Evolutionary conservation across 805 yeast genomes (phyloP).

Genomic region (Saccharomyces paradoxus): DNA sequence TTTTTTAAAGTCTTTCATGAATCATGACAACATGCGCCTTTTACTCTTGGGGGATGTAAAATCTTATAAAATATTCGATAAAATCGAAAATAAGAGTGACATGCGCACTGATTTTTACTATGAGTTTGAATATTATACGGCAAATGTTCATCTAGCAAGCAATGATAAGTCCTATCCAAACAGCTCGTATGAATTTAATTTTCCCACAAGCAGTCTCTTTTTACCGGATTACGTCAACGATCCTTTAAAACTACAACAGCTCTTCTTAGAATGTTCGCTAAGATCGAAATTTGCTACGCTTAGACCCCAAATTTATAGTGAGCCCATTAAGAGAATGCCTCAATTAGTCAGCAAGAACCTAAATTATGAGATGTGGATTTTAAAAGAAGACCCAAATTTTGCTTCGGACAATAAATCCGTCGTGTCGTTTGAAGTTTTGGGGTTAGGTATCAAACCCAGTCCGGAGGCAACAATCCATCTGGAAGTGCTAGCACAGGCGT

Average conservation of each 20-base stretch:
- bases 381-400: constrained; percentile 28
- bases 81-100: not conserved
- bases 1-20: constrained; percentile 28
- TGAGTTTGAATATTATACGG: constrained; percentile 35
- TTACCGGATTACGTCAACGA: constrained; percentile 10
- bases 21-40: constrained; percentile 28
- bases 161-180: not conserved
- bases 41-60: constrained; percentile 29
- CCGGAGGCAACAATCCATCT: constrained; percentile 38
- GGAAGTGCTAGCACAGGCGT: constrained; percentile 45
- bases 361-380: constrained; percentile 46
- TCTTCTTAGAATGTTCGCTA: constrained; percentile 7
- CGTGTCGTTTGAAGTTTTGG: constrained; percentile 41
- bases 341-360: constrained; percentile 29
- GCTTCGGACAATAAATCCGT: constrained; percentile 28
- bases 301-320: constrained; percentile 29
- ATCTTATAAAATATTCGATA: not conserved
- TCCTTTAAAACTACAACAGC: constrained; percentile 17
- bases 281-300: constrained; percentile 28
- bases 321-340: constrained; percentile 29
- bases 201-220: constrained; percentile 11
- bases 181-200: constrained; percentile 1
- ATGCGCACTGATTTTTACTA: constrained; percentile 34
- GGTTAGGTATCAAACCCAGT: constrained; percentile 25
- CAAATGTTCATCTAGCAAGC: constrained; percentile 6